Percentiles rank a stretch among this genome's conserved stretches.
These are phyloP conservation scores for Diaporthe capsici DNA, from an alignment of 2,329 filamentous ascomycete species.

Conservation along the genomic window DNA sequence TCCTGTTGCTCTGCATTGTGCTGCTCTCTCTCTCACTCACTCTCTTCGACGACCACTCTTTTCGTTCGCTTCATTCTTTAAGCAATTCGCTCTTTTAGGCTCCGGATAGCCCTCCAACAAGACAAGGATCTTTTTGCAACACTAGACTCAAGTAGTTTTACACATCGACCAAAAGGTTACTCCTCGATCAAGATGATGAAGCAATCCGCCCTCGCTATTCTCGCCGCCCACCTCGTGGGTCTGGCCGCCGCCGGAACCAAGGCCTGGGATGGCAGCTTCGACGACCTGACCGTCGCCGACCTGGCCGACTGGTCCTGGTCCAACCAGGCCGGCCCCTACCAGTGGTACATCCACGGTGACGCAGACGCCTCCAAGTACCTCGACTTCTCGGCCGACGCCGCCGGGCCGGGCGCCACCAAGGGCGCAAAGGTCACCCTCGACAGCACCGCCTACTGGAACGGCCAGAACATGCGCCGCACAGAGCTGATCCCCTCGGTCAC, in stretches of 20 bases:
- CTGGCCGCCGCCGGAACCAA: conserved; percentile 59
- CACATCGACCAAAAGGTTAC: conserved; percentile 9
- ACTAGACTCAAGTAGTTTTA: conserved; percentile 13
- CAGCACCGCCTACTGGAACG: conserved; percentile 75
- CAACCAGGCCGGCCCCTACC: conserved; percentile 74
- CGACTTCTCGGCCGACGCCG: conserved; percentile 68
- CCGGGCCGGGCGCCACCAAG: conserved; percentile 72
- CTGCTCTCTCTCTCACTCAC: conserved; percentile 32
- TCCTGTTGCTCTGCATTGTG: neutral
- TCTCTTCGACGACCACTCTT: conserved; percentile 36
- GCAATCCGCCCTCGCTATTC: conserved; percentile 41
- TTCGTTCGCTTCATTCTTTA: conserved; percentile 40
- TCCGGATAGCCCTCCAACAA: conserved; percentile 40
- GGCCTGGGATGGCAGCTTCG: conserved; percentile 74
- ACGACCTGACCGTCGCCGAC: conserved; percentile 65
- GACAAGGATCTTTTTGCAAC: conserved; percentile 36
- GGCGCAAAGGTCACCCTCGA: conserved; percentile 76
- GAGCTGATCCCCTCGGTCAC: conserved; percentile 74
- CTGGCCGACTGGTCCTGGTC: conserved; percentile 73
- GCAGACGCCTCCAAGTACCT: conserved; percentile 68
- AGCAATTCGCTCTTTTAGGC: conserved; percentile 42
- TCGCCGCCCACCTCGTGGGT: conserved; percentile 43
- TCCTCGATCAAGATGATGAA: conserved; percentile 37
- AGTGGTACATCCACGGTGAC: conserved; percentile 80
- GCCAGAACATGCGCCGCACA: conserved; percentile 76